Percentiles rank a stretch among this genome's conserved stretches.
phyloP scores from a whole-genome alignment of 2,329 filamentous ascomycete species.

The Colletotrichum tamarilloi region DNA sequence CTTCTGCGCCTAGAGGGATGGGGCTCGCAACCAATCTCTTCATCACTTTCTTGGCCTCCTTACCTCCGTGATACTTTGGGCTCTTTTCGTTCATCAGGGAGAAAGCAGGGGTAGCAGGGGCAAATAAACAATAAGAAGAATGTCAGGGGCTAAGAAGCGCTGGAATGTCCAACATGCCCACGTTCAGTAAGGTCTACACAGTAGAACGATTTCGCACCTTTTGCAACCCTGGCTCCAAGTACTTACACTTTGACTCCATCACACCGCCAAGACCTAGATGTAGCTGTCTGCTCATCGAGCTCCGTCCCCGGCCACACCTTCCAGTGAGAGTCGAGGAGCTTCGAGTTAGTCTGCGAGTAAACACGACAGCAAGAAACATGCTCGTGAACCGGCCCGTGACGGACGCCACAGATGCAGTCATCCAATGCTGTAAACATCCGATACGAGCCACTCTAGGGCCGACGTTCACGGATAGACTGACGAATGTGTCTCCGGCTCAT shows the following conservation, averaged over 20 bases:
- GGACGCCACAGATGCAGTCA: slow-evolving; percentile 20
- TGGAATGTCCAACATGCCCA: slow-evolving; percentile 4
- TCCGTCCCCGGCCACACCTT: neutral
- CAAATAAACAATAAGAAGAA: neutral
- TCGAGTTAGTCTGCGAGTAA: neutral
- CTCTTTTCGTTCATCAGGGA: slow-evolving; percentile 1
- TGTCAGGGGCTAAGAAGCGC: slow-evolving; percentile 1
- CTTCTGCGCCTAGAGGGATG: slow-evolving; percentile 13
- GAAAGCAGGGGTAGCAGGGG: neutral
- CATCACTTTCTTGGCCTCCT: neutral
- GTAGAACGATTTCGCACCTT: neutral
- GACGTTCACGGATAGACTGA: slow-evolving; percentile 18
- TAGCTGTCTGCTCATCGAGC: neutral
- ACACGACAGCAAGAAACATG: neutral
- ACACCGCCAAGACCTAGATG: slow-evolving; percentile 2
- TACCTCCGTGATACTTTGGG: neutral
- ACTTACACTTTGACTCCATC: neutral
- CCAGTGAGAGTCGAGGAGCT: neutral
- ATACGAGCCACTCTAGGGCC: neutral
- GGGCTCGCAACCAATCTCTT: slow-evolving; percentile 1
- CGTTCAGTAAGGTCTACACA: neutral
- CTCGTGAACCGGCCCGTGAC: slow-evolving; percentile 16
- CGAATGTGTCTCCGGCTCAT: neutral
- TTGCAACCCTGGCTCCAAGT: neutral
- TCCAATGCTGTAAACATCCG: neutral